Conservation (phyloP, 2,329 filamentous ascomycete species). For the Fusarium anguioides region DNA sequence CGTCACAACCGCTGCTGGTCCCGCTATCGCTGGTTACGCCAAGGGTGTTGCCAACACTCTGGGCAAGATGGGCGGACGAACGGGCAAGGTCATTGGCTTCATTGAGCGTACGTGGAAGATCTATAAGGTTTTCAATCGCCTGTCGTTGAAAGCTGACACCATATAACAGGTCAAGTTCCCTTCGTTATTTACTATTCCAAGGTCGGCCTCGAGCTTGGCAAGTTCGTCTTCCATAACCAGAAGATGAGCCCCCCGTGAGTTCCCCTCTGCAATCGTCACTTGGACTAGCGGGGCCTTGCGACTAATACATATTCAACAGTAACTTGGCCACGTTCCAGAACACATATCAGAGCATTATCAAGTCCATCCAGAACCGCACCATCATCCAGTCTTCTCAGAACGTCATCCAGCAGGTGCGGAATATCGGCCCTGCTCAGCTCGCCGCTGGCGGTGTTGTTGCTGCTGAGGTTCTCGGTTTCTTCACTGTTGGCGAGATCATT, state of each 20-base stretch:
- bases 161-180: constrained; percentile 78
- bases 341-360: constrained; percentile 82
- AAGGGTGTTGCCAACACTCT: constrained; percentile 74
- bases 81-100: constrained; percentile 80
- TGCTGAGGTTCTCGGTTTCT: constrained; percentile 94
- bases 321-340: constrained; percentile 83
- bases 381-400: constrained; percentile 67
- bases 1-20: constrained; percentile 82
- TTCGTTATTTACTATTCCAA: constrained; percentile 91
- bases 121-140: background rate
- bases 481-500: constrained; percentile 97
- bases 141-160: constrained; percentile 18
- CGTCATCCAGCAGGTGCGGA: constrained; percentile 69
- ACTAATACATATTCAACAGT: constrained; percentile 58
- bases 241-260: constrained; percentile 96
- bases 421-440: constrained; percentile 77
- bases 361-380: constrained; percentile 74
- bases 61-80: constrained; percentile 83
- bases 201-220: constrained; percentile 87
- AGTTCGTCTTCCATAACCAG: constrained; percentile 87
- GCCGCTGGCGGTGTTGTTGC: constrained; percentile 79
- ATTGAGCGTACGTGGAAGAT: constrained; percentile 79
- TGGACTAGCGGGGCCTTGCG: constrained; percentile 7
- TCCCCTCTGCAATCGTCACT: constrained; percentile 14
- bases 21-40: constrained; percentile 77